Conservation (phyloP, 2,329 filamentous ascomycete genomes). For the Arthrocladium fulminans region DNA sequence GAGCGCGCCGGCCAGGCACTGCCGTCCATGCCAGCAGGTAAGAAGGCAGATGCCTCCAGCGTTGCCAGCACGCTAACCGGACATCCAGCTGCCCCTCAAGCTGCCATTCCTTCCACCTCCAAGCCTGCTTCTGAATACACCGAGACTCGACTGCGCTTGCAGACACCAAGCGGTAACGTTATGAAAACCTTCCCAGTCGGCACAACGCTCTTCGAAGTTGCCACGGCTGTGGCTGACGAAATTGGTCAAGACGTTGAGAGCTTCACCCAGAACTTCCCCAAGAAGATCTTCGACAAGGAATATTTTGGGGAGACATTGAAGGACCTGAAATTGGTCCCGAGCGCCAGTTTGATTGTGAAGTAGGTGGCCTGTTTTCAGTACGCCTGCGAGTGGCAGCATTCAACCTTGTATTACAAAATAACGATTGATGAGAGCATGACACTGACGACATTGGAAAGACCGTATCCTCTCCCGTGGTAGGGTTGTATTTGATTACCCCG, state of each 20-base stretch:
- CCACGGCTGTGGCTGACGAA: constrained; percentile 63
- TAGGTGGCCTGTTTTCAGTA: constrained; percentile 23
- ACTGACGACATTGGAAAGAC: constrained; percentile 20
- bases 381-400: not conserved
- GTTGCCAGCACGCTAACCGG: constrained; percentile 39
- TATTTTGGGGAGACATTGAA: constrained; percentile 89
- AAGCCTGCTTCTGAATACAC: constrained; percentile 64
- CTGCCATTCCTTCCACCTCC: constrained; percentile 41
- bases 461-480: constrained; percentile 22
- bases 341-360: constrained; percentile 72
- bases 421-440: constrained; percentile 7
- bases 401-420: not conserved
- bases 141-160: constrained; percentile 72
- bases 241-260: constrained; percentile 60
- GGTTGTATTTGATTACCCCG: not conserved
- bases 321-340: constrained; percentile 83
- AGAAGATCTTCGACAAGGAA: constrained; percentile 63
- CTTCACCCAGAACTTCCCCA: constrained; percentile 80
- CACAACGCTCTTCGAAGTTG: constrained; percentile 88
- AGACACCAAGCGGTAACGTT: constrained; percentile 65
- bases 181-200: constrained; percentile 83
- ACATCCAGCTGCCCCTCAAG: constrained; percentile 34
- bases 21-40: constrained; percentile 6
- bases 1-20: constrained; percentile 64
- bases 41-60: constrained; percentile 4